Evolutionary conservation across 352 stramenopile species (phyloP).

Genomic region (Globisporangium ultimum): DNA sequence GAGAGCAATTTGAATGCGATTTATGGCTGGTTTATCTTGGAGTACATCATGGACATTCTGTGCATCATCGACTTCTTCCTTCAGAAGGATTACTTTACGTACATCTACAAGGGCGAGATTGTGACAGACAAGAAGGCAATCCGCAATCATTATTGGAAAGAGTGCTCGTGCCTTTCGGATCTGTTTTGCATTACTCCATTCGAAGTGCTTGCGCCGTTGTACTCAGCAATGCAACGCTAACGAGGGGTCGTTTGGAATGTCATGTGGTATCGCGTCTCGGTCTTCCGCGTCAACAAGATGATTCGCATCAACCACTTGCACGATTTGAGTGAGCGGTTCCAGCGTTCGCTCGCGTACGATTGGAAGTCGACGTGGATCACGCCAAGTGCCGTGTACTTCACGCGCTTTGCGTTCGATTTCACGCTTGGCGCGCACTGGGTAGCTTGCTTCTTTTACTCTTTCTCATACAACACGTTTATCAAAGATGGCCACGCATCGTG

Average conservation of each 20-base stretch:
- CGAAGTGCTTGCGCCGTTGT: conserved; percentile 18
- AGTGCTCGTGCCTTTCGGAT: conserved; percentile 31
- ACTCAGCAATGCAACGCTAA: conserved; percentile 1
- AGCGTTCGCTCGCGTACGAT: conserved; percentile 21
- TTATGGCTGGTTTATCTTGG: conserved; percentile 27
- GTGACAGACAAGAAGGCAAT: conserved; percentile 22
- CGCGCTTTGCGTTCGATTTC: conserved; percentile 20
- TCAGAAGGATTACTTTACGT: conserved; percentile 26
- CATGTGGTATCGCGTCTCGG: conserved; percentile 15
- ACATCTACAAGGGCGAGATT: conserved; percentile 29
- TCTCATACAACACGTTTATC: conserved; percentile 16
- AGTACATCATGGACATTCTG: conserved; percentile 34
- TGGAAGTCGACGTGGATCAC: conserved; percentile 8
- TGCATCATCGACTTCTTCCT: conserved; percentile 32
- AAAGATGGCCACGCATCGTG: conserved; percentile 14
- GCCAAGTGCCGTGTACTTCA: conserved; percentile 15
- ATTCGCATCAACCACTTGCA: conserved; percentile 18
- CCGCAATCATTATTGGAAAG: conserved; percentile 24
- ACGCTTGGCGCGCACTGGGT: conserved; percentile 25
- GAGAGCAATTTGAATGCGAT: conserved; percentile 4
- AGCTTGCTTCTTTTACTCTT: conserved; percentile 22
- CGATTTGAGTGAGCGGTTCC: conserved; percentile 14
- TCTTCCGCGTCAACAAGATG: conserved; percentile 21
- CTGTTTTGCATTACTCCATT: conserved; percentile 25
- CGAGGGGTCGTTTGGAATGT: conserved; percentile 3